These are phyloP conservation scores for Diaporthe caulivora DNA, from an alignment of 2,329 filamentous ascomycete species.

Conservation along the genomic window DNA sequence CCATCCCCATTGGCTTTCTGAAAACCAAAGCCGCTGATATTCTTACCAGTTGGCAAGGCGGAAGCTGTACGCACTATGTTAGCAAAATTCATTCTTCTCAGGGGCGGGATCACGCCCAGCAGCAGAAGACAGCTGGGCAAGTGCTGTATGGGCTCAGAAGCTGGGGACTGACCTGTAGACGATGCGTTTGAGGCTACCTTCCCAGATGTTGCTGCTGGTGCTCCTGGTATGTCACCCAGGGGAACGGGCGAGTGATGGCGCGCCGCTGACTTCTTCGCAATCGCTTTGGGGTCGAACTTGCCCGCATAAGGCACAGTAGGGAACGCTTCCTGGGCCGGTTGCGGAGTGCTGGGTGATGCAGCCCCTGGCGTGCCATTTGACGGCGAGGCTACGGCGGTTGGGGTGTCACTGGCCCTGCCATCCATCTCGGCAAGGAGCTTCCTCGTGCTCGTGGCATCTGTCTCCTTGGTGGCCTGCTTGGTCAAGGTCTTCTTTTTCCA, in stretches of 20 bases:
- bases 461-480: constrained; percentile 76
- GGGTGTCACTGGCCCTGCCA: constrained; percentile 70
- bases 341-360: constrained; percentile 60
- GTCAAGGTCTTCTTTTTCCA: constrained; percentile 93
- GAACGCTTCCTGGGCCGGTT: constrained; percentile 61
- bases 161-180: constrained; percentile 41
- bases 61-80: constrained; percentile 53
- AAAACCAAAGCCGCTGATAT: constrained; percentile 87
- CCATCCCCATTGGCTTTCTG: constrained; percentile 74
- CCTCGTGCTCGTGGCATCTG: constrained; percentile 74
- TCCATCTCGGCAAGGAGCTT: constrained; percentile 81
- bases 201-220: constrained; percentile 46
- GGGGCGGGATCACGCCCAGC: too few species aligned
- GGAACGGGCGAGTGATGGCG: constrained; percentile 67
- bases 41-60: constrained; percentile 70
- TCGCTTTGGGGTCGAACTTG: constrained; percentile 89
- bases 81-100: background rate
- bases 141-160: too few species aligned
- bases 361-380: constrained; percentile 63
- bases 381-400: constrained; percentile 47
- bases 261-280: constrained; percentile 81
- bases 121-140: background rate
- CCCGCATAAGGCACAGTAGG: constrained; percentile 75
- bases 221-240: constrained; percentile 61
- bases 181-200: constrained; percentile 41